Evolutionary conservation across 1,284 basidiomycete genomes (phyloP), one percentile per base, ranked within the genome.

Genomic region (Ganoderma boninense): DNA sequence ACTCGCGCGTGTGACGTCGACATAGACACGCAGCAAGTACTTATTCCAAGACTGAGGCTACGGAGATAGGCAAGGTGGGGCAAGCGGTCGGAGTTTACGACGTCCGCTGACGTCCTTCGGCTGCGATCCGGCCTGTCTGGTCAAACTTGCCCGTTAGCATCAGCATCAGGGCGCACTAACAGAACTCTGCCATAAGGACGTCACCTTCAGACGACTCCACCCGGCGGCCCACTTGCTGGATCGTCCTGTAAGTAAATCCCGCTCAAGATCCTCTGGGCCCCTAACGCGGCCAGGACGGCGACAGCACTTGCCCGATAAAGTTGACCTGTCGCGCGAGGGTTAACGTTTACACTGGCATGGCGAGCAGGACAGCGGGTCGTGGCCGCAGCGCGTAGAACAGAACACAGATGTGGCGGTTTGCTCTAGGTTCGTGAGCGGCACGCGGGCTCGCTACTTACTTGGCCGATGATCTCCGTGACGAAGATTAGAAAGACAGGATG

Each of bases 91-190:
- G 57, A 38, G 35, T 59, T 14, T 26, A 13, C 49, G 23, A 52
- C 49, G 49, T 23, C n/a, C 46, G 46, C 29, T 32, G 29, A 32
- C 29, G 29, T 32, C 29, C 29, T 32, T 49, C 46, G n/a, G 23
- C 46, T 49, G 46, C 46, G 46, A 23, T 49, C 49, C 49, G 14
- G 49, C 49, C 23, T 14, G 26, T 10, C 11, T 52, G 23, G 23
- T 26, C n/a, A 52, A 20, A 26, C 23, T 26, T 26, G 13, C 46
- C 20, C n/a, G 46, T 23, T 8, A 49, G 46, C 46, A 49, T 52
- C 49, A 26, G 49, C 23, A 52, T 26, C 49, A 52, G 49, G 49
- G 23, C 49, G 49, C 49, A 52, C 49, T 52, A 52, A 52, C 49
- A 52, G 49, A 52, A 52, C 49, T 23, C 49, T 20, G 26, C 49